phyloP scores from a whole-genome alignment of 2,329 filamentous ascomycete species.

The Exophiala alcalophila region DNA sequence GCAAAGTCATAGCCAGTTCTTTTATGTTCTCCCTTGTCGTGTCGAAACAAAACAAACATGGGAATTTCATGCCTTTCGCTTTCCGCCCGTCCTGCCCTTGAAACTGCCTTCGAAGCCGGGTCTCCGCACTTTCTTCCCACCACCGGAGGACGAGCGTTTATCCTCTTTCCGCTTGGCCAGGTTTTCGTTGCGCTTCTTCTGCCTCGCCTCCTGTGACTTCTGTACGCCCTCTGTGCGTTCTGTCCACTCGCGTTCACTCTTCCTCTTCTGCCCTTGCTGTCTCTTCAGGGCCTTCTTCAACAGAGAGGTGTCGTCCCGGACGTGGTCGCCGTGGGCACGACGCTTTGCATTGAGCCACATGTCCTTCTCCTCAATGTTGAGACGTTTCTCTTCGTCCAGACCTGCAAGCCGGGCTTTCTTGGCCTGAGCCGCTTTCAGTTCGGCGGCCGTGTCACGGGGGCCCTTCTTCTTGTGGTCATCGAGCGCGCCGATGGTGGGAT shows the following conservation, averaged over 20 bases:
- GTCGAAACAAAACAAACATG: too few species aligned
- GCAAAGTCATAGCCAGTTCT: too few species aligned
- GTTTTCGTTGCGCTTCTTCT: constrained; percentile 79
- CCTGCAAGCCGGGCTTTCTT: constrained; percentile 75
- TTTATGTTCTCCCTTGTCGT: too few species aligned
- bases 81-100: constrained; percentile 42
- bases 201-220: constrained; percentile 72
- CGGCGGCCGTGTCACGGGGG: constrained; percentile 78
- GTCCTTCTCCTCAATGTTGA: constrained; percentile 89
- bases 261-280: constrained; percentile 84
- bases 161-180: constrained; percentile 71
- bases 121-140: constrained; percentile 51
- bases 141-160: constrained; percentile 56
- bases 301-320: constrained; percentile 78
- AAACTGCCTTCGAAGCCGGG: constrained; percentile 74
- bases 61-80: constrained; percentile 21
- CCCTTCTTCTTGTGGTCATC: constrained; percentile 68
- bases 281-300: constrained; percentile 94
- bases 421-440: constrained; percentile 79
- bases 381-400: constrained; percentile 75
- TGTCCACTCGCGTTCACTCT: constrained; percentile 85
- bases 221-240: constrained; percentile 70
- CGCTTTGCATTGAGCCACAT: constrained; percentile 88
- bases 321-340: constrained; percentile 82
- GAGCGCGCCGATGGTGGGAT: constrained; percentile 64